Percentiles rank a stretch among this genome's conserved stretches.
Evolutionary conservation across 768 basidiomycete genomes (phyloP).

Genomic region (Mycena crocata): DNA sequence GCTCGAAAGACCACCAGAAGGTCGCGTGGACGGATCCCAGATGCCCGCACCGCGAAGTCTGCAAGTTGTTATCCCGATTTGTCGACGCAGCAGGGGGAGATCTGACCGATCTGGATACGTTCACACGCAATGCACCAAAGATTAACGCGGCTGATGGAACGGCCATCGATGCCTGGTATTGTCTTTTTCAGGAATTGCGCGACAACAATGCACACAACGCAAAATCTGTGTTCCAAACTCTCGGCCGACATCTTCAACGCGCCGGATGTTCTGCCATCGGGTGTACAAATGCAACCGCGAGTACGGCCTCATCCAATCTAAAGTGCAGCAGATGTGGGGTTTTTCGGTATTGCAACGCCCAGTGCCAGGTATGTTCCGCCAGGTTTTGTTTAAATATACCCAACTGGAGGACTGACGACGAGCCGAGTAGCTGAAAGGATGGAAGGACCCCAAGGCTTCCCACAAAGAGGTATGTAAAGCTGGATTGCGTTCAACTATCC

Average conservation of each 20-base stretch:
- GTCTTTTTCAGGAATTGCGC: not conserved
- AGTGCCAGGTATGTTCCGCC: not conserved
- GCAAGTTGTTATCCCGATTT: not conserved
- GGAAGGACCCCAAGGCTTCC: conserved; percentile 4
- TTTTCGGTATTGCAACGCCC: not conserved
- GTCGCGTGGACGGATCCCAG: not conserved
- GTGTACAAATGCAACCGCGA: not conserved
- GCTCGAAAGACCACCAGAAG: conserved; percentile 7
- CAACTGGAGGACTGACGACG: not conserved
- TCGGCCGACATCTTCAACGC: not conserved
- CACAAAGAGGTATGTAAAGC: not conserved
- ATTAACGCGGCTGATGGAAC: not conserved
- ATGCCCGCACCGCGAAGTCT: not conserved
- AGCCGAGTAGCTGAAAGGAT: conserved; percentile 4
- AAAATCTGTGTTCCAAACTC: not conserved
- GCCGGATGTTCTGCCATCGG: not conserved
- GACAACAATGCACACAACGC: no score
- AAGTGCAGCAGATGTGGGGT: conserved; percentile 1
- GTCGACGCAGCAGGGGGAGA: not conserved
- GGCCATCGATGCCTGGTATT: not conserved
- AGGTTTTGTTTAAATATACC: not conserved
- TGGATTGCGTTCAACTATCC: not conserved
- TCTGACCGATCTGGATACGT: not conserved
- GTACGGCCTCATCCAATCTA: not conserved
- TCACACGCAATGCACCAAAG: not conserved